Base-by-base conservation (phyloP, 2,329 filamentous ascomycete genomes). In the Colletotrichum godetiae region DNA sequence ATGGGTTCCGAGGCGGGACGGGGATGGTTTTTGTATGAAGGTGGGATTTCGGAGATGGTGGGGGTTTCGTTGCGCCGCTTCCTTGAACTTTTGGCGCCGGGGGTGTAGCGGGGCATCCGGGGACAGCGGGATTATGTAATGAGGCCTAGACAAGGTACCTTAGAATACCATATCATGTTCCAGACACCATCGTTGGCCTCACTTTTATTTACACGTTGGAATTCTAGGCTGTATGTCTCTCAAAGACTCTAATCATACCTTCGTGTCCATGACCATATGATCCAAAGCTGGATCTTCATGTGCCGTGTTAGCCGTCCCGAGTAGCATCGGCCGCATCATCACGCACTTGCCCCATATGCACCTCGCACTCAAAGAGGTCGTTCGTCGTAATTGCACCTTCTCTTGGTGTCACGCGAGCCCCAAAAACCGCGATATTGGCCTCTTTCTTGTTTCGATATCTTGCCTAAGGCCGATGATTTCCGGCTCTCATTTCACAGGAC, bases 61-160 rank as follows among this genome's bases (percentile, higher is more conserved):
- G 63, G 49, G 68, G 13, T 42, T 42, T 42, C 29, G 27, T 37
- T 33, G 13, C 24, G 56, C 52, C 42, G 31, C 29, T 64, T 27
- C 22, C 37, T 19, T 35, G 24, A 22, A 27, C 33, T 19, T 15
- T n/a, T 11, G 19, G 37, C 55, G 46, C 66, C 42, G 42, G 65
- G 65, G 67, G 56, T 42, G 37, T 42, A 42, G 37, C 13, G 37
- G 37, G 37, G 37, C 37, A 42, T 15, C 31, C 13, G 37, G 37
- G 37, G 13, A 7, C 60, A 52, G 24, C n/a, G 22, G 15, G 46
- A 7, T 69, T 69, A 69, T n/a, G n/a, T 72, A 64, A 72, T 37
- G 35, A 29, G 2, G 2, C 2, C 13, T 33, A 13, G 27, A 1
- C 15, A 4, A 27, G 27, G 27, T 27, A n/a, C n/a, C n/a, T n/a